Conservation (phyloP, 257 asterid species). For the Thymus quinquecostatus region DNA sequence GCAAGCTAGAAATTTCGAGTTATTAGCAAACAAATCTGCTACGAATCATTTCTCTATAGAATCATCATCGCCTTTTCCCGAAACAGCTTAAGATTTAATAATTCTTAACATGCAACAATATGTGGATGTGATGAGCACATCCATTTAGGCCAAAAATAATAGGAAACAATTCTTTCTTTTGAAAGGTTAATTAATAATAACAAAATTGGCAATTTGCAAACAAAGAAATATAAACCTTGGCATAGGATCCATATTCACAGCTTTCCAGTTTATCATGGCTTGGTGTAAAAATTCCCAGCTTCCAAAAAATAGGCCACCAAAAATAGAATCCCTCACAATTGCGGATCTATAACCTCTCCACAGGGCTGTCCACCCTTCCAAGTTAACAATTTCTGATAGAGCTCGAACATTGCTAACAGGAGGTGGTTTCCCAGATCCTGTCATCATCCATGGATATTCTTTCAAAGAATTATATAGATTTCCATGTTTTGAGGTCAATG, state of each 20-base stretch:
- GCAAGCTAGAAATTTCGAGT: constrained; percentile 13
- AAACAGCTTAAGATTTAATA: constrained; percentile 1
- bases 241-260: constrained; percentile 82
- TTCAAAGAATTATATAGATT: constrained; percentile 59
- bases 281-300: constrained; percentile 80
- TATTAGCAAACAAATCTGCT: constrained; percentile 9
- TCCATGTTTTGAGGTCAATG: constrained; percentile 60
- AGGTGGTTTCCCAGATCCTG: constrained; percentile 94
- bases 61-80: constrained; percentile 3
- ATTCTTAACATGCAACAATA: neutral
- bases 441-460: constrained; percentile 98
- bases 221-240: constrained; percentile 62
- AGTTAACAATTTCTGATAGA: constrained; percentile 57
- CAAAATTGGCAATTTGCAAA: constrained; percentile 5
- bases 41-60: neutral
- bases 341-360: constrained; percentile 95
- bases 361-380: constrained; percentile 87
- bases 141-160: constrained; percentile 5
- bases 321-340: constrained; percentile 80
- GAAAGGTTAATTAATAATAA: constrained; percentile 12
- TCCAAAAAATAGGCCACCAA: constrained; percentile 85
- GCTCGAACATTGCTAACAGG: constrained; percentile 65
- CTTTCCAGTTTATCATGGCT: constrained; percentile 87
- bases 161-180: neutral
- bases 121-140: neutral